Conservation (phyloP, 768 basidiomycete species). For the Agaricus subrufescens region DNA sequence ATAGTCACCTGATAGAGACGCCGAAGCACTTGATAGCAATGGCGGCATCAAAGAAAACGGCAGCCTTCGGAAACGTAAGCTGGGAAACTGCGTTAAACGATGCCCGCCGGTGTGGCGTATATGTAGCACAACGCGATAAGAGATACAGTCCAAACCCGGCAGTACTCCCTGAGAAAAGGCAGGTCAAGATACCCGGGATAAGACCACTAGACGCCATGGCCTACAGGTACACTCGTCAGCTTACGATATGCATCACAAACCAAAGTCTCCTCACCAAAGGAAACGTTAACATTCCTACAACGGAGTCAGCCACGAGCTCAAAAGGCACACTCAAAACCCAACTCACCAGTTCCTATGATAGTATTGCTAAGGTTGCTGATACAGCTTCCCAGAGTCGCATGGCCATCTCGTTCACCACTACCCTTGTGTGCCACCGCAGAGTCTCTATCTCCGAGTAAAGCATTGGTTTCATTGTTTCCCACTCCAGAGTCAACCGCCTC, state of each 20-base stretch:
- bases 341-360: slow-evolving; percentile 84
- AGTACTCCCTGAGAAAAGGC: slow-evolving; percentile 71
- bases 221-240: slow-evolving; percentile 29
- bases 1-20: slow-evolving; percentile 78
- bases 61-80: slow-evolving; percentile 85
- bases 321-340: slow-evolving; percentile 5
- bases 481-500: slow-evolving; percentile 18
- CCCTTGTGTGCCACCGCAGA: slow-evolving; percentile 14
- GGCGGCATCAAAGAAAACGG: slow-evolving; percentile 87
- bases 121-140: slow-evolving; percentile 76
- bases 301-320: background rate
- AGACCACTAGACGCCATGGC: slow-evolving; percentile 89
- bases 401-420: slow-evolving; percentile 44
- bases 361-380: slow-evolving; percentile 85
- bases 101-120: slow-evolving; percentile 66
- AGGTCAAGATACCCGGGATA: slow-evolving; percentile 87
- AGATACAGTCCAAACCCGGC: slow-evolving; percentile 87
- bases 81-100: slow-evolving; percentile 83
- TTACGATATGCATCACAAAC: background rate
- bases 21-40: slow-evolving; percentile 97
- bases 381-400: slow-evolving; percentile 63
- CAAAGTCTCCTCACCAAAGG: slow-evolving; percentile 53
- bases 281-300: slow-evolving; percentile 81
- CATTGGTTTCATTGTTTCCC: slow-evolving; percentile 44
- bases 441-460: slow-evolving; percentile 45